phyloP scores from a whole-genome alignment of 192 early-diverging fungal genomes.

The Helicostylum pulchrum region DNA sequence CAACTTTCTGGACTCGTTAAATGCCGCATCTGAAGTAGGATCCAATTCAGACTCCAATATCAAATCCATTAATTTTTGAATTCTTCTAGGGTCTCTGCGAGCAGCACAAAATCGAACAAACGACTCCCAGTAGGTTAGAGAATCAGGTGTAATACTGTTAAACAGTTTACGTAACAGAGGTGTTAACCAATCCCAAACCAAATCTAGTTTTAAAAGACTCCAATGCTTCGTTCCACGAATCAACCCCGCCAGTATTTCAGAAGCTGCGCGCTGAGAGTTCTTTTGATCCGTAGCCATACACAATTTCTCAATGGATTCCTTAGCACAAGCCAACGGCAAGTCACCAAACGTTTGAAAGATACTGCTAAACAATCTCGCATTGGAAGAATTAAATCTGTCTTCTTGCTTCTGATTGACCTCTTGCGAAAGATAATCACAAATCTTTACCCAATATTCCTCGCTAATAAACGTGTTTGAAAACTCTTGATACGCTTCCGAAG shows the following conservation, averaged over 20 bases:
- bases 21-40: conserved; percentile 76
- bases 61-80: conserved; percentile 68
- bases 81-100: conserved; percentile 72
- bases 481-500: conserved; percentile 51
- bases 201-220: conserved; percentile 40
- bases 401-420: conserved; percentile 61
- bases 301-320: conserved; percentile 53
- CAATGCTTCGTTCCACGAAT: conserved; percentile 91
- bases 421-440: conserved; percentile 62
- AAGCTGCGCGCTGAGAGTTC: conserved; percentile 74
- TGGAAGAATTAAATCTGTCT: conserved; percentile 59
- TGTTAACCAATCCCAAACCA: conserved; percentile 70
- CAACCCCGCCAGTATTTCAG: conserved; percentile 77
- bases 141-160: conserved; percentile 67
- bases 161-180: conserved; percentile 63
- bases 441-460: conserved; percentile 65
- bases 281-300: conserved; percentile 60
- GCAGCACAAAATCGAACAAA: conserved; percentile 59
- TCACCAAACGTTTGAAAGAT: conserved; percentile 62
- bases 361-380: conserved; percentile 64
- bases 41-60: conserved; percentile 68
- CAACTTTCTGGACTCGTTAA: conserved; percentile 80
- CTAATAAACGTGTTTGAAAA: conserved; percentile 52
- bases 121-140: conserved; percentile 71
- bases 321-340: conserved; percentile 51